phyloP scores from a whole-genome alignment of 2,329 filamentous ascomycete genomes.

The Fusarium guadeloupense region DNA sequence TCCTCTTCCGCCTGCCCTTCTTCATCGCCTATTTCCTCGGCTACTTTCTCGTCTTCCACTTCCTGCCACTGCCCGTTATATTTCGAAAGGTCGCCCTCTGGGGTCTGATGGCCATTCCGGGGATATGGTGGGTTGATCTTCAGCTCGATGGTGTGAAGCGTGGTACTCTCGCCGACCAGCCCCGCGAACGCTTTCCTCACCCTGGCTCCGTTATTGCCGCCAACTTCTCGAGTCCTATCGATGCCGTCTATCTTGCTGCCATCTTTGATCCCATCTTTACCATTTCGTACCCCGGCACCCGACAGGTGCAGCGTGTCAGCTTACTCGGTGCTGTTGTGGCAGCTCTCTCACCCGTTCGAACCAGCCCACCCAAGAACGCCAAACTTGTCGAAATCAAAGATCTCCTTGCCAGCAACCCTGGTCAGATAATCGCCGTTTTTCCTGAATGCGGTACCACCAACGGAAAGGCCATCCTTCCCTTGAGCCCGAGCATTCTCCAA shows the following conservation, averaged over 20 bases:
- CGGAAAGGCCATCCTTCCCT: slow-evolving; percentile 85
- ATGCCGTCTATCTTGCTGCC: slow-evolving; percentile 91
- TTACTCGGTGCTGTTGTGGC: slow-evolving; percentile 78
- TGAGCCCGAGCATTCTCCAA: slow-evolving; percentile 79
- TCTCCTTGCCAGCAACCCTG: slow-evolving; percentile 74
- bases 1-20: slow-evolving; percentile 81
- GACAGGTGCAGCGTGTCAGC: slow-evolving; percentile 78
- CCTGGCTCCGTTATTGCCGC: slow-evolving; percentile 85
- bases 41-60: slow-evolving; percentile 86
- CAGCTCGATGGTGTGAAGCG: slow-evolving; percentile 96
- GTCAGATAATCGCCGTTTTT: slow-evolving; percentile 84
- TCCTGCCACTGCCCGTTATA: slow-evolving; percentile 71
- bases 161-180: slow-evolving; percentile 82
- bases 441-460: slow-evolving; percentile 96
- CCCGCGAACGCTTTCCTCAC: slow-evolving; percentile 77
- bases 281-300: slow-evolving; percentile 78
- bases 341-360: slow-evolving; percentile 70
- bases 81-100: slow-evolving; percentile 86
- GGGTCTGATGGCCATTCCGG: slow-evolving; percentile 86
- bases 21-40: slow-evolving; percentile 72
- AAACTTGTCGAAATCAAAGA: slow-evolving; percentile 68
- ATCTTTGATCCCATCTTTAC: slow-evolving; percentile 98
- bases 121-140: slow-evolving; percentile 98
- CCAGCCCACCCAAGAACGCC: slow-evolving; percentile 55
- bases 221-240: slow-evolving; percentile 91